Conservation (phyloP, 192 early-diverging fungal species). For the Mortierella alpina region DNA sequence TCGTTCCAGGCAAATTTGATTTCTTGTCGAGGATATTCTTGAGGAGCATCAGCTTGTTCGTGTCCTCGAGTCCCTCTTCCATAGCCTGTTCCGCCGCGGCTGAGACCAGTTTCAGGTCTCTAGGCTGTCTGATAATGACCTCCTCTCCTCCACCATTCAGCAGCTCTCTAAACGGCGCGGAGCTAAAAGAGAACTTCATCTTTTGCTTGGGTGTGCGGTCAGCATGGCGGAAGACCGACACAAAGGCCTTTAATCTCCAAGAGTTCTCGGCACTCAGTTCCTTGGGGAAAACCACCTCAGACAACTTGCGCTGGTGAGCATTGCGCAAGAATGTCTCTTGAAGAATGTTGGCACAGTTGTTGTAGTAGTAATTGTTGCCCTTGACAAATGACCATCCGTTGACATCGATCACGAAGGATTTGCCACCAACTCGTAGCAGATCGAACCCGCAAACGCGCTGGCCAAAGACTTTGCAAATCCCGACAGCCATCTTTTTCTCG, state of each 20-base stretch:
- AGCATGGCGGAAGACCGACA: slow-evolving; percentile 93
- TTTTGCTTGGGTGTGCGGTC: slow-evolving; percentile 99
- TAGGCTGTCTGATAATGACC: slow-evolving; percentile 80
- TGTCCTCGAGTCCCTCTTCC: slow-evolving; percentile 65
- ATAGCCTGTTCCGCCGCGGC: slow-evolving; percentile 69
- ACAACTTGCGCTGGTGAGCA: slow-evolving; percentile 66
- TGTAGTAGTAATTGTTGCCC: slow-evolving; percentile 93
- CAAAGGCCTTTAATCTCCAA: slow-evolving; percentile 94
- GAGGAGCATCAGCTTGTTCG: slow-evolving; percentile 70
- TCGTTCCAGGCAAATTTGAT: slow-evolving; percentile 85
- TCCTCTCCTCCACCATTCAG: slow-evolving; percentile 77
- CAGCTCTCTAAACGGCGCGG: slow-evolving; percentile 76
- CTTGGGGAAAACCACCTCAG: slow-evolving; percentile 59
- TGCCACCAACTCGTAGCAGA: slow-evolving; percentile 82
- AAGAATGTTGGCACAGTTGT: slow-evolving; percentile 81
- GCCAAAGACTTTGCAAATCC: slow-evolving; percentile 84
- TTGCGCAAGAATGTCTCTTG: slow-evolving; percentile 82
- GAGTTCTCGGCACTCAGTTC: slow-evolving; percentile 80
- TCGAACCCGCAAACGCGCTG: slow-evolving; percentile 98
- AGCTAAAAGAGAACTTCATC: slow-evolving; percentile 86
- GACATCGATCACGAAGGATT: slow-evolving; percentile 95
- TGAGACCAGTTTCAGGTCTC: slow-evolving; percentile 74
- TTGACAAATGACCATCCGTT: slow-evolving; percentile 99
- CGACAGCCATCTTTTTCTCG: slow-evolving; percentile 82
- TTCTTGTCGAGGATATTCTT: slow-evolving; percentile 84